Evolutionary conservation across 73 alveolate genomes (phyloP).

Genomic region (Tetrahymena elliotti): DNA sequence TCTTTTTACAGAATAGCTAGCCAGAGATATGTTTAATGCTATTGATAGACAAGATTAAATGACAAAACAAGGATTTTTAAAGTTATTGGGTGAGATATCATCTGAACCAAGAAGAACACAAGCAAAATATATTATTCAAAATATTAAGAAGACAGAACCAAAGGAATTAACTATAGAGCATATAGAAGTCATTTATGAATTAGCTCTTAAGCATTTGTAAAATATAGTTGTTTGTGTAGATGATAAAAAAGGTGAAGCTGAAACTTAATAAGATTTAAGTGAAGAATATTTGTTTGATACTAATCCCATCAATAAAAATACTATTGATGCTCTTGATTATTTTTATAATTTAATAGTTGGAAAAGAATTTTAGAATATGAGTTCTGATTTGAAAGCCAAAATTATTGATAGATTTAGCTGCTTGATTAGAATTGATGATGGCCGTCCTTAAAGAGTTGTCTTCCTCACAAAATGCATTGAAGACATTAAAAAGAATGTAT

Average conservation of each 20-base stretch:
- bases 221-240: not conserved
- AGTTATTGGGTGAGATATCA: not conserved
- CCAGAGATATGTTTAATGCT: not conserved
- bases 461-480: not conserved
- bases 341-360: not conserved
- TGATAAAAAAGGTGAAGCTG: not conserved
- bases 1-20: not conserved
- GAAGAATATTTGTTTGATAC: not conserved
- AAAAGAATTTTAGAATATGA: not conserved
- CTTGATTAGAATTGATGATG: not conserved
- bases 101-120: not conserved
- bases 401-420: not conserved
- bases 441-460: not conserved
- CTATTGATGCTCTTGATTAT: not conserved
- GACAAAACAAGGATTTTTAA: not conserved
- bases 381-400: not conserved
- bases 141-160: not conserved
- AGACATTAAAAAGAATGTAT: not conserved
- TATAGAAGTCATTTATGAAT: not conserved
- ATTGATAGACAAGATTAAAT: not conserved
- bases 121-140: not conserved
- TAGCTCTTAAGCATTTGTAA: not conserved
- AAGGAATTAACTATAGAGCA: not conserved
- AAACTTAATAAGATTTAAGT: no score
- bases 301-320: not conserved